These are phyloP conservation scores for Vigna nakashimae DNA, from an alignment of 306 rosid species.

Conservation along the genomic window DNA sequence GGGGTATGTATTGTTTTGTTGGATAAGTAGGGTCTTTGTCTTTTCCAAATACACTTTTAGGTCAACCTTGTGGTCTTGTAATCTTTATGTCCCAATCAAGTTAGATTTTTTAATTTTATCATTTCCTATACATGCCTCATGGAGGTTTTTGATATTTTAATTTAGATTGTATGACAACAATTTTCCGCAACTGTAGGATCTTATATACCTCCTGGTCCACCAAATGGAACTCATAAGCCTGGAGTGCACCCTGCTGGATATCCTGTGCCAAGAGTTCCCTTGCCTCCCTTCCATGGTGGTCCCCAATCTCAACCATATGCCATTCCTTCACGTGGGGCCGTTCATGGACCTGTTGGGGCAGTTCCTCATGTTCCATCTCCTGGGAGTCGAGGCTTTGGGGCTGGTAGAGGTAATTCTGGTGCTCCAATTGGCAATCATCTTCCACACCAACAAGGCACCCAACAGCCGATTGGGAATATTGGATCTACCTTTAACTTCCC, in stretches of 20 bases:
- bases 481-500: constrained; percentile 87
- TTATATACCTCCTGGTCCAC: constrained; percentile 84
- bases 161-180: background rate
- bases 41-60: background rate
- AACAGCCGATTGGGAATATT: constrained; percentile 77
- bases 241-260: constrained; percentile 90
- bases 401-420: constrained; percentile 87
- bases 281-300: constrained; percentile 85
- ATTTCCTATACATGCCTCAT: background rate
- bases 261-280: constrained; percentile 87
- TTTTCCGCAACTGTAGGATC: constrained; percentile 64
- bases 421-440: constrained; percentile 91
- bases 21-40: background rate
- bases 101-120: constrained; percentile 9
- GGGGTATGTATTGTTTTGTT: constrained; percentile 62
- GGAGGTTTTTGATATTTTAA: constrained; percentile 39
- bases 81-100: background rate
- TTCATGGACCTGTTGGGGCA: constrained; percentile 98
- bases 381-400: constrained; percentile 95
- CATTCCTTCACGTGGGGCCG: constrained; percentile 96
- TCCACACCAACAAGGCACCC: constrained; percentile 87
- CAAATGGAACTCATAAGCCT: constrained; percentile 93
- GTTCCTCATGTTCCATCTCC: constrained; percentile 97
- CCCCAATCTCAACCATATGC: constrained; percentile 99
- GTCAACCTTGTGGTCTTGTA: constrained; percentile 5